These are phyloP conservation scores for Tolypocladium album DNA, from an alignment of 2,329 filamentous ascomycete genomes.

Conservation along the genomic window DNA sequence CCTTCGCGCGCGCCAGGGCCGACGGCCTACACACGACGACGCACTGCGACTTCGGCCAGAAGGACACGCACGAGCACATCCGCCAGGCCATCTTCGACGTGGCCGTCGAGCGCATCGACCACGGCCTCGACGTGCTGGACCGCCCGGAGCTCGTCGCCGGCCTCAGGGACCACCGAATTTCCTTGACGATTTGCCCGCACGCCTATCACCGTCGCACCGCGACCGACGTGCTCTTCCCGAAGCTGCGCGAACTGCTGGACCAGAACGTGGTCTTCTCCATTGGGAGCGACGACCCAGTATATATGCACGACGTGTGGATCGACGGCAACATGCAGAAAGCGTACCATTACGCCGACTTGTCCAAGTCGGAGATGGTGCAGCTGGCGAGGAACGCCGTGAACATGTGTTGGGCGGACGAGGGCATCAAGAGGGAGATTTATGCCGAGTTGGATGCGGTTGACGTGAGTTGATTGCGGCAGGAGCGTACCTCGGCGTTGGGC, in stretches of 20 bases:
- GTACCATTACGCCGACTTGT: constrained; percentile 27
- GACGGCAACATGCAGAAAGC: constrained; percentile 33
- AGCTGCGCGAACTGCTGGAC: constrained; percentile 41
- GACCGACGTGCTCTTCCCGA: constrained; percentile 37
- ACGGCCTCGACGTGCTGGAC: constrained; percentile 55
- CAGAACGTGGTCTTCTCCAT: too few species aligned
- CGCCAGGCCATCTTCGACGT: constrained; percentile 49
- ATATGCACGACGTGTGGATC: constrained; percentile 43
- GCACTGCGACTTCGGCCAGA: constrained; percentile 41
- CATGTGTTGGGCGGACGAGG: constrained; percentile 32
- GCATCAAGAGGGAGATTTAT: constrained; percentile 20
- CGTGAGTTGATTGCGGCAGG: background rate
- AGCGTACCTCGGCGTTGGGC: background rate
- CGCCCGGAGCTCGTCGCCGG: constrained; percentile 44
- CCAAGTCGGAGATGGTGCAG: constrained; percentile 28
- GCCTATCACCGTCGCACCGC: constrained; percentile 9
- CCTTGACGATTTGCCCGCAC: constrained; percentile 58
- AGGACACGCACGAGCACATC: constrained; percentile 40
- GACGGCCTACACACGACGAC: constrained; percentile 34
- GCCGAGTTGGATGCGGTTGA: constrained; percentile 12
- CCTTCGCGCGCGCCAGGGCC: constrained; percentile 21
- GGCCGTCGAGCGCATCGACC: constrained; percentile 56
- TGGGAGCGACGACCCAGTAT: constrained; percentile 62
- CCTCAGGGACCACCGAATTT: constrained; percentile 40
- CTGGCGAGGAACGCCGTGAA: constrained; percentile 31